Conservation (phyloP, 108 stramenopile species). For the Discostella pseudostelligera region DNA sequence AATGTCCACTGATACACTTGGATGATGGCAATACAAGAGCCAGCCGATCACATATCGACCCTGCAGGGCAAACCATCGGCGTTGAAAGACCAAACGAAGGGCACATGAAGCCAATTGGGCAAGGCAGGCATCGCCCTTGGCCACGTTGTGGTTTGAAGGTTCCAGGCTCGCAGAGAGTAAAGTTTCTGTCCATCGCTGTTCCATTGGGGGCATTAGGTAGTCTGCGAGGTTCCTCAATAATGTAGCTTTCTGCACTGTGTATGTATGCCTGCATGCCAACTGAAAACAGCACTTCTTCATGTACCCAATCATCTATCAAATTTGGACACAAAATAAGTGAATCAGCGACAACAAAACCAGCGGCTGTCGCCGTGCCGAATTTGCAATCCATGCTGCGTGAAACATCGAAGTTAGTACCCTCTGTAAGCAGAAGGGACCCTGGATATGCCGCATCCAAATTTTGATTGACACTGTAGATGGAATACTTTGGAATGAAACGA, state of each 20-base stretch:
- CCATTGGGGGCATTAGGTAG: constrained; percentile 51
- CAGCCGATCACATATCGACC: constrained; percentile 62
- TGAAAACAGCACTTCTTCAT: constrained; percentile 2
- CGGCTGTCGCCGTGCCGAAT: constrained; percentile 3
- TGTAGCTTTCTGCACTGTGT: constrained; percentile 34
- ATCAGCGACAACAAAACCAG: constrained; percentile 18
- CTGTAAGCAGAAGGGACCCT: constrained; percentile 22
- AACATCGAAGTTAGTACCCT: constrained; percentile 30
- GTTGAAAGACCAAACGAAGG: constrained; percentile 58
- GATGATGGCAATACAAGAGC: constrained; percentile 49
- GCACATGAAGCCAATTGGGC: constrained; percentile 78
- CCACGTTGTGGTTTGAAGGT: constrained; percentile 70
- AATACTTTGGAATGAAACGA: constrained; percentile 25
- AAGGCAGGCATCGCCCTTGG: constrained; percentile 48
- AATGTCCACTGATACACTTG: constrained; percentile 69
- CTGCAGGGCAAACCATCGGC: constrained; percentile 66
- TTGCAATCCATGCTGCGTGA: background rate
- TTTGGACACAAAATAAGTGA: constrained; percentile 51
- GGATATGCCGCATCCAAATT: constrained; percentile 14
- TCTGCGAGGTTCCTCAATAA: background rate
- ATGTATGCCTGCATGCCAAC: constrained; percentile 5
- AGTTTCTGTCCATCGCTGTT: constrained; percentile 50
- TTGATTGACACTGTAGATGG: constrained; percentile 22
- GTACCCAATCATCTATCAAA: constrained; percentile 42
- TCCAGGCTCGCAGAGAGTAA: constrained; percentile 77